phyloP scores from a whole-genome alignment of 2,329 filamentous ascomycete species.

The Pseudomassariella vexata region DNA sequence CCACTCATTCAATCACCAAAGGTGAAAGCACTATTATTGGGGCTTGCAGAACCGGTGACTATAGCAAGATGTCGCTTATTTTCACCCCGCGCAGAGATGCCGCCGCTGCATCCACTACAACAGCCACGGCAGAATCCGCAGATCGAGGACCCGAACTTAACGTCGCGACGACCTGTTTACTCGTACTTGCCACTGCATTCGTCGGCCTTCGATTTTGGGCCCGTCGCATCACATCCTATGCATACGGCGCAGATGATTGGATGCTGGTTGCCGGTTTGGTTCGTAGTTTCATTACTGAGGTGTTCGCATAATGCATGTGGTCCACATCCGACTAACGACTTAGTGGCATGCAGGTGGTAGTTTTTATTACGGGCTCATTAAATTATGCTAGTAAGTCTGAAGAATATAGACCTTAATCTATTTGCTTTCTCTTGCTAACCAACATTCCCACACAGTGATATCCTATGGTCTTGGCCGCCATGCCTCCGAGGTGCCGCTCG shows the following conservation, averaged over 20 bases:
- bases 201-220: conserved; percentile 11
- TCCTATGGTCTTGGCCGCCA: conserved; percentile 10
- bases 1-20: no score
- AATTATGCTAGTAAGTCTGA: conserved; percentile 11
- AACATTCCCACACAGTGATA: conserved; percentile 7
- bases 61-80: no score
- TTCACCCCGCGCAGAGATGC: no score
- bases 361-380: conserved; percentile 8
- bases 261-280: conserved; percentile 9
- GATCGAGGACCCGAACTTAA: no score
- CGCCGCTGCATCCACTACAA: no score
- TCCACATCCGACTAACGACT: background rate
- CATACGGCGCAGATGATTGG: conserved; percentile 10
- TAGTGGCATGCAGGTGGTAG: conserved; percentile 3
- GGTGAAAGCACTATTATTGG: no score
- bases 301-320: no score
- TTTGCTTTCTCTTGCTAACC: background rate
- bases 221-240: conserved; percentile 3
- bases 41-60: no score
- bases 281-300: background rate
- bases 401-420: no score
- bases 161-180: no score
- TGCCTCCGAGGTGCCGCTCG: background rate
- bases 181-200: conserved; percentile 10
- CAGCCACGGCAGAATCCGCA: no score